Percentiles rank a stretch among this genome's conserved stretches.
These are phyloP conservation scores for Ogataea nakhonphanomensis DNA, from an alignment of 805 yeast genomes.

Conservation along the genomic window DNA sequence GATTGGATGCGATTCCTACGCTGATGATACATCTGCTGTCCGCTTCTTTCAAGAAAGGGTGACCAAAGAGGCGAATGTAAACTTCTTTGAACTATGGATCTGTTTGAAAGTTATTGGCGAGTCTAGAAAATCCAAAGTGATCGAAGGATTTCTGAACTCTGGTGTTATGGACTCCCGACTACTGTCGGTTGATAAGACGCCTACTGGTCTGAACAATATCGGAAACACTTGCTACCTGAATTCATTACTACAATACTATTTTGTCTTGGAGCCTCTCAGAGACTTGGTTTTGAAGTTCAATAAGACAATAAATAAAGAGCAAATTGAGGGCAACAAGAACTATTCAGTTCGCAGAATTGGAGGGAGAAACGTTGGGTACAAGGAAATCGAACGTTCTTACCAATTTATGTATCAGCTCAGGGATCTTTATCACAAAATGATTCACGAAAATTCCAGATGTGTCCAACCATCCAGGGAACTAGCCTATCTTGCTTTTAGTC, in stretches of 20 bases:
- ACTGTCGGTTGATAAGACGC: constrained; percentile 68
- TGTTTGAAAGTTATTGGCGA: constrained; percentile 56
- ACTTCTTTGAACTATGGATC: constrained; percentile 53
- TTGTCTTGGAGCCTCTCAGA: constrained; percentile 78
- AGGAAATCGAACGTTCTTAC: constrained; percentile 75
- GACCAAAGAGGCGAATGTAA: constrained; percentile 39
- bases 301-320: constrained; percentile 28
- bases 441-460: constrained; percentile 55
- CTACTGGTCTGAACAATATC: constrained; percentile 89
- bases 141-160: constrained; percentile 52
- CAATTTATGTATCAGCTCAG: constrained; percentile 76
- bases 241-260: constrained; percentile 86
- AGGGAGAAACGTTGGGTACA: constrained; percentile 75
- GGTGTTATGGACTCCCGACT: constrained; percentile 61
- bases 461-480: constrained; percentile 81
- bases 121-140: constrained; percentile 50
- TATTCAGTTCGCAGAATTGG: constrained; percentile 68
- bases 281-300: constrained; percentile 58
- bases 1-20: constrained; percentile 47
- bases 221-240: constrained; percentile 96
- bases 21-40: constrained; percentile 56
- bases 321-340: constrained; percentile 31
- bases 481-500: constrained; percentile 83
- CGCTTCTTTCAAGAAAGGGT: constrained; percentile 48
- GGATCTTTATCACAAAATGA: constrained; percentile 66